Evolutionary conservation across 257 asterid species (phyloP).

Genomic region (Capsicum pubescens): DNA sequence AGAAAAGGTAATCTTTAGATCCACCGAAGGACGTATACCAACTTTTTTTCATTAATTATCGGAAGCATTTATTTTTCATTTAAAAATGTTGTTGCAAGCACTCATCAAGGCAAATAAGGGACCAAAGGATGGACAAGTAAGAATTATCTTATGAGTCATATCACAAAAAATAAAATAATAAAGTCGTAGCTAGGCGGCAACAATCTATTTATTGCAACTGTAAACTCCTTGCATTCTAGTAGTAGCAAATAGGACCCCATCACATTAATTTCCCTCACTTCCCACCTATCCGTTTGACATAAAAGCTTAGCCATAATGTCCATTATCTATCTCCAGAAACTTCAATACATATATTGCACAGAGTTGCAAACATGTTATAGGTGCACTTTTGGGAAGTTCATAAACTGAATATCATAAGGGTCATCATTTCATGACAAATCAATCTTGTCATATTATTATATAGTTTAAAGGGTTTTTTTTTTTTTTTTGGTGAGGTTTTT

Average conservation of each 20-base stretch:
- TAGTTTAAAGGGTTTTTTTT: background rate
- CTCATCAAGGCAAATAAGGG: constrained; percentile 24
- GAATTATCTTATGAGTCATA: background rate
- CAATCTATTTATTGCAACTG: constrained; percentile 47
- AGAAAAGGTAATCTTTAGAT: no score
- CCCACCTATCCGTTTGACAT: constrained; percentile 28
- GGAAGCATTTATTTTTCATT: constrained; percentile 26
- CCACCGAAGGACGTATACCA: background rate
- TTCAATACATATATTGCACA: background rate
- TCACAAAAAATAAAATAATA: background rate
- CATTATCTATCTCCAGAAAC: background rate
- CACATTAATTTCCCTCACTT: constrained; percentile 40
- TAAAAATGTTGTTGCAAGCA: constrained; percentile 14
- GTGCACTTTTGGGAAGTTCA: background rate
- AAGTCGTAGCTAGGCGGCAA: constrained; percentile 12
- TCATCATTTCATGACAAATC: constrained; percentile 10
- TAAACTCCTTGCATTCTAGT: constrained; percentile 37
- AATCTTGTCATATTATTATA: background rate
- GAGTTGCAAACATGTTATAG: background rate
- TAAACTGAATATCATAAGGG: background rate
- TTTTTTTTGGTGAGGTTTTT: background rate
- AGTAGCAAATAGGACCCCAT: constrained; percentile 44
- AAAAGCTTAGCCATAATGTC: background rate
- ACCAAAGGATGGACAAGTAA: background rate
- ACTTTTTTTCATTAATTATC: background rate